Evolutionary conservation across 257 asterid species (phyloP).

Genomic region (Sherardia arvensis): DNA sequence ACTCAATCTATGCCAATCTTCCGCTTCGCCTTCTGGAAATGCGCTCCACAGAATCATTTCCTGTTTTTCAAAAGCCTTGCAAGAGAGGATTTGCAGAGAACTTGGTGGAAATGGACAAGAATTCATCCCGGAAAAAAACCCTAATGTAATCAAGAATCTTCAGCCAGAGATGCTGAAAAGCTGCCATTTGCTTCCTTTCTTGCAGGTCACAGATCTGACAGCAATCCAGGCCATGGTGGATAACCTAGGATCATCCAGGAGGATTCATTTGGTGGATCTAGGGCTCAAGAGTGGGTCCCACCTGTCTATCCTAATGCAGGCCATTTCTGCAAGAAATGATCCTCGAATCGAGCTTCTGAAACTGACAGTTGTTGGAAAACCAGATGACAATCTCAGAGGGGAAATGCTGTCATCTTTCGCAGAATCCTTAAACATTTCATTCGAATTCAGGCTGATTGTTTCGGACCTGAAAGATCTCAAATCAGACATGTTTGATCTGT

Average conservation of each 20-base stretch:
- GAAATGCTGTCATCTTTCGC: conserved; percentile 33
- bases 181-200: conserved; percentile 17
- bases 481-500: conserved; percentile 21
- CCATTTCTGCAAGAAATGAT: conserved; percentile 27
- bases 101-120: conserved; percentile 6
- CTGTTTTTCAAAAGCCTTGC: conserved; percentile 26
- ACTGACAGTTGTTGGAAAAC: conserved; percentile 38
- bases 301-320: conserved; percentile 49
- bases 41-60: conserved; percentile 20
- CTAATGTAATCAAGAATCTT: conserved; percentile 8
- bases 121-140: not conserved
- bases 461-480: conserved; percentile 31
- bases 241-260: conserved; percentile 22
- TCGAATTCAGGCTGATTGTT: conserved; percentile 29
- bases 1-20: conserved; percentile 14
- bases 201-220: conserved; percentile 25
- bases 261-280: conserved; percentile 32
- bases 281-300: conserved; percentile 27
- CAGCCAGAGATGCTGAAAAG: conserved; percentile 1
- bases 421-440: conserved; percentile 21
- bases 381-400: conserved; percentile 23
- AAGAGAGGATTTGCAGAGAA: conserved; percentile 22
- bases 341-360: conserved; percentile 33
- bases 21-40: conserved; percentile 19
- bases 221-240: conserved; percentile 35